Base-by-base conservation (phyloP, 1,139 yeast species). In the Lodderomyces metapsilosis region DNA sequence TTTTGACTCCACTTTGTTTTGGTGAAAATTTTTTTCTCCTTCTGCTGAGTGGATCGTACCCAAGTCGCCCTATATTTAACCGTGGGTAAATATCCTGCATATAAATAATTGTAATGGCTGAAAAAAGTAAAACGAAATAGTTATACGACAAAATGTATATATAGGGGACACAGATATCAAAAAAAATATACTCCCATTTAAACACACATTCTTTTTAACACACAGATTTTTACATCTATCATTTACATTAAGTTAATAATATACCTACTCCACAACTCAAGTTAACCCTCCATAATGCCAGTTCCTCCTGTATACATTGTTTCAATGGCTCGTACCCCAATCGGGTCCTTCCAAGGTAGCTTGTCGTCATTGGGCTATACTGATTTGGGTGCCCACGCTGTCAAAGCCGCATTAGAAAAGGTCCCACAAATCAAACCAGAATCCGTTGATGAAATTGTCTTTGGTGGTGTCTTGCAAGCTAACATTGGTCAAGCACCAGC, bases 401-500 rank as follows among this genome's bases (percentile, higher is more conserved):
- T 92, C 52, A 85, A 84, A 61, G 82, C 89, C 41, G 97, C 96
- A 15, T 70, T 91, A 48, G 88, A 70, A 39, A 86, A 88, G 61
- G 92, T 87, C 38, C 94, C 95, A 42, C 80, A 82, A 63, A 75
- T 92, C 66, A 76, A 85, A 56, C 82, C 96, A 39, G 72, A 75
- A 36, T 82, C 77, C 46, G 95, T 86, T 44, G 97, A 92, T 54
- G 98, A 92, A 66, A 80, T 92, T 57, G 74, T 87, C 56, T 91
- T 89, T 62, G 98, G 98, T 58, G 88, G 89, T 57, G 98, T 89
- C 40, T 71, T 88, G 59, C 87, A 88, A 57, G 98, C 98, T 52
- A 88, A 88, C 58, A 82, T 88, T 44, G 98, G 98, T 49, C 98
- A 92, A 70, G 92, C 92, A 48, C 98, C 98, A 37, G 98, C 98